Evolutionary conservation across 441 rosid genomes (phyloP), one percentile per base, ranked within the genome.

Genomic region (Adansonia rubrostipa): DNA sequence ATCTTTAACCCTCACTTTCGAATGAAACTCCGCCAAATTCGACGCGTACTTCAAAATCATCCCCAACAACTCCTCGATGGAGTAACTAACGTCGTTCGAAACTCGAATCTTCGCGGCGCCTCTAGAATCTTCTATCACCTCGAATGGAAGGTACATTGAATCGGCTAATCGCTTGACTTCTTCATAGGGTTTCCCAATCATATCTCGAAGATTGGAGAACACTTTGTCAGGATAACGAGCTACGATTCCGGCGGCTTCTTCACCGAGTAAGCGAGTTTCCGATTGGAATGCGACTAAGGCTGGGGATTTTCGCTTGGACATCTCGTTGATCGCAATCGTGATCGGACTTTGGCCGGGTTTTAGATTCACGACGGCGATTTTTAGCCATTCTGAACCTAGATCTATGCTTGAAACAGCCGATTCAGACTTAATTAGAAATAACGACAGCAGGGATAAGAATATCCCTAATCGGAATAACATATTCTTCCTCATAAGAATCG

Each of bases 261-360:
- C 99, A 20, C 88, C 99, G 1, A 96, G 82, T 57, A 96, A 91
- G 9, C 99, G 90, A 48, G 86, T 71, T 5, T 85, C 97, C 0
- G 94, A 82, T 3, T 92, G 98, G 82, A 96, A 96, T 15, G 97
- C 95, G 15, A 96, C 96, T 54, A 96, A 78, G 4, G 91, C 90
- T 17, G 99, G 98, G 28, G 98, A 89, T 85, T 96, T 96, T 22
- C 99, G 85, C 90, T 94, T 96, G 5, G 98, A 96, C 99, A 94
- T 96, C 88, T 96, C 99, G 75, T 96, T 96, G 74, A 96, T 96
- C 20, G 98, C 99, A 44, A 96, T 82, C 5, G 97, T 88, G 78
- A 96, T 96, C 5, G 99, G 99, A 50, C 87, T 86, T 84, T 96
- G 99, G 53, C 98, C 97, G 0, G 88, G 93, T 82, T 88, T 91